Evolutionary conservation across 1,284 basidiomycete species (phyloP).

Genomic region (Tilletia indica): DNA sequence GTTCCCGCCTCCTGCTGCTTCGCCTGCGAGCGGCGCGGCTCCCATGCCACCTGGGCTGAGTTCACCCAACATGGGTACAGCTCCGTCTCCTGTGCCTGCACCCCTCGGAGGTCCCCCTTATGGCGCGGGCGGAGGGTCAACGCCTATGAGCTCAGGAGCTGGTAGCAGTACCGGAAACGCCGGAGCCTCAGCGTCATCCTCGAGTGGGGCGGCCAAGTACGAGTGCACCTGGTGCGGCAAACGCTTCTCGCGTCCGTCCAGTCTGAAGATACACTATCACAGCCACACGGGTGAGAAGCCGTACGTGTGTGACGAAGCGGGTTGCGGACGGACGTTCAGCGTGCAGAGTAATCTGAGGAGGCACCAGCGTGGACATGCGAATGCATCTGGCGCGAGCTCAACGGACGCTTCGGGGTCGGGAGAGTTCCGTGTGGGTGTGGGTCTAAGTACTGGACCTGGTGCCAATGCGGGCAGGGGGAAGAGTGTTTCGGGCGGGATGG

Average conservation of each 20-base stretch:
- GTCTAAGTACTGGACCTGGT: not conserved
- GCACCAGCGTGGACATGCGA: conserved; percentile 47
- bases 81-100: not conserved
- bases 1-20: conserved; percentile 5
- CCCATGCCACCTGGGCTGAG: no score
- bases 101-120: not conserved
- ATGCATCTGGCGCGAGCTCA: conserved; percentile 6
- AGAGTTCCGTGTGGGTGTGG: not conserved
- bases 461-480: not conserved
- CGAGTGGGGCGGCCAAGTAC: conserved; percentile 36
- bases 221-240: conserved; percentile 50
- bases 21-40: no score
- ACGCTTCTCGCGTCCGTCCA: conserved; percentile 50
- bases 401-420: not conserved
- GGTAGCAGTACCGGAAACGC: not conserved
- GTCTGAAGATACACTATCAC: conserved; percentile 47
- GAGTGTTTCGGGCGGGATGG: not conserved
- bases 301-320: conserved; percentile 46
- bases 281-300: conserved; percentile 54
- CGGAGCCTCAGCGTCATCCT: not conserved
- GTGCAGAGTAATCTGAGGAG: conserved; percentile 52
- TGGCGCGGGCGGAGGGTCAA: not conserved
- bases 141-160: not conserved
- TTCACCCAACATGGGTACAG: no score
- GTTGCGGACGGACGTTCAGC: conserved; percentile 51